Percentiles rank a stretch among this genome's conserved stretches.
phyloP scores from a whole-genome alignment of 805 yeast genomes.

The Komagataella pseudopastoris region DNA sequence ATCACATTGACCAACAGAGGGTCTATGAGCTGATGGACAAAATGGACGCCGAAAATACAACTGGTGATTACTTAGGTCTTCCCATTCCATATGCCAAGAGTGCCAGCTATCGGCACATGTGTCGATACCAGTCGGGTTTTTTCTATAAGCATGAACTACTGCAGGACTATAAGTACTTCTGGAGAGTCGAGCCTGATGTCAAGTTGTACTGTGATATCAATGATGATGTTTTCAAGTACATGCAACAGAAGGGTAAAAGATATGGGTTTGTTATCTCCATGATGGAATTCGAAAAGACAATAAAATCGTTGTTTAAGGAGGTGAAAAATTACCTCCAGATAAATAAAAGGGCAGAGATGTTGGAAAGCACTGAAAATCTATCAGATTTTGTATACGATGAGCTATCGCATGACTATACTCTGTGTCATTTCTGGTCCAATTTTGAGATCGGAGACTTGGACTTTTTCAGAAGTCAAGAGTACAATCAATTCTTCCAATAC shows the following conservation, averaged over 20 bases:
- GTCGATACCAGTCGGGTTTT: conserved; percentile 31
- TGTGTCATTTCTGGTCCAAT: conserved; percentile 78
- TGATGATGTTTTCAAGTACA: conserved; percentile 46
- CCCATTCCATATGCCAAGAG: conserved; percentile 19
- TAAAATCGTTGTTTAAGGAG: conserved; percentile 24
- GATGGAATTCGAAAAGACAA: conserved; percentile 48
- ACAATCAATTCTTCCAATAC: conserved; percentile 44
- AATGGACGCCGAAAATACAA: conserved; percentile 18
- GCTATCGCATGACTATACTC: conserved; percentile 28
- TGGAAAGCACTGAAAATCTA: background rate
- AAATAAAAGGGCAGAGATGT: background rate
- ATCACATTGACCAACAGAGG: conserved; percentile 34
- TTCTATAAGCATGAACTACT: conserved; percentile 50
- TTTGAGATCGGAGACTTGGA: conserved; percentile 64
- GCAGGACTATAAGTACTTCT: conserved; percentile 49
- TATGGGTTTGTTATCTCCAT: conserved; percentile 61
- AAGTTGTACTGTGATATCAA: conserved; percentile 46
- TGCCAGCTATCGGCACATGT: conserved; percentile 33
- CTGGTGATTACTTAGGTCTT: background rate
- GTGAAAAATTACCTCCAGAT: background rate
- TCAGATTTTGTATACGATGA: conserved; percentile 2
- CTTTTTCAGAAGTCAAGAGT: conserved; percentile 44
- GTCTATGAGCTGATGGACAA: conserved; percentile 27
- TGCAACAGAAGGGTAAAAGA: conserved; percentile 38
- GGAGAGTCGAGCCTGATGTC: conserved; percentile 71